A percentile compares a stretch with the other conserved stretches of the same genome.
These are phyloP conservation scores for Candida andamanensis DNA, from an alignment of 805 yeast species.

Conservation along the genomic window DNA sequence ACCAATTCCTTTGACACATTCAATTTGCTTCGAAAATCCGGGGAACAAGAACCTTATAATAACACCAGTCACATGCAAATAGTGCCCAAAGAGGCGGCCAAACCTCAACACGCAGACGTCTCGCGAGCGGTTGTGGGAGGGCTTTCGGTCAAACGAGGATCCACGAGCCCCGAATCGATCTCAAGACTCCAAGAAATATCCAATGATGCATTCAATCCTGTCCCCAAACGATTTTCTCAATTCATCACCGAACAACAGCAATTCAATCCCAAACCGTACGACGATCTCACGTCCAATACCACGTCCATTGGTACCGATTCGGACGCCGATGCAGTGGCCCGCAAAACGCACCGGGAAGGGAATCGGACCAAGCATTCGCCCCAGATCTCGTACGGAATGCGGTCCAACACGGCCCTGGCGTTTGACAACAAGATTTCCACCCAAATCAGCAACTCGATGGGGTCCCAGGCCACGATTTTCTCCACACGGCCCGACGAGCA, in stretches of 20 bases:
- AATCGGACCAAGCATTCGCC: conserved; percentile 3
- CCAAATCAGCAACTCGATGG: conserved; percentile 32
- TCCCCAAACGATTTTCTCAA: conserved; percentile 37
- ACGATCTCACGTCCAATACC: conserved; percentile 7
- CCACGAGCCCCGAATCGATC: conserved; percentile 1
- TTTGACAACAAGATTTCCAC: conserved; percentile 2
- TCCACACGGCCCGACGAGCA: conserved; percentile 28
- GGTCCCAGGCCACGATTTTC: conserved; percentile 41
- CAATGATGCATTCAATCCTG: conserved; percentile 22
- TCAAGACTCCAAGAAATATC: conserved; percentile 2
- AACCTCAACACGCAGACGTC: too few species aligned
- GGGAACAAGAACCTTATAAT: conserved; percentile 15
- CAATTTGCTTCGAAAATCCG: conserved; percentile 18
- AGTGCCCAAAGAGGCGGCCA: neutral
- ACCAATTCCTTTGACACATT: conserved; percentile 23
- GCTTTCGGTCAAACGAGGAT: conserved; percentile 1
- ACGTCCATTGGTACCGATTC: conserved; percentile 9
- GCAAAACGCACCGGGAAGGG: neutral
- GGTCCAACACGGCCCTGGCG: neutral
- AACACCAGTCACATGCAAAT: conserved; percentile 20
- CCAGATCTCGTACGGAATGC: conserved; percentile 1
- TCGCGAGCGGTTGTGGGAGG: conserved; percentile 6
- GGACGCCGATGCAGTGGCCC: conserved; percentile 2
- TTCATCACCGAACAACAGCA: conserved; percentile 33
- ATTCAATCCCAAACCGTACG: conserved; percentile 11